phyloP scores from a whole-genome alignment of 83 land plant species.

The Diphasiastrum complanatum region DNA sequence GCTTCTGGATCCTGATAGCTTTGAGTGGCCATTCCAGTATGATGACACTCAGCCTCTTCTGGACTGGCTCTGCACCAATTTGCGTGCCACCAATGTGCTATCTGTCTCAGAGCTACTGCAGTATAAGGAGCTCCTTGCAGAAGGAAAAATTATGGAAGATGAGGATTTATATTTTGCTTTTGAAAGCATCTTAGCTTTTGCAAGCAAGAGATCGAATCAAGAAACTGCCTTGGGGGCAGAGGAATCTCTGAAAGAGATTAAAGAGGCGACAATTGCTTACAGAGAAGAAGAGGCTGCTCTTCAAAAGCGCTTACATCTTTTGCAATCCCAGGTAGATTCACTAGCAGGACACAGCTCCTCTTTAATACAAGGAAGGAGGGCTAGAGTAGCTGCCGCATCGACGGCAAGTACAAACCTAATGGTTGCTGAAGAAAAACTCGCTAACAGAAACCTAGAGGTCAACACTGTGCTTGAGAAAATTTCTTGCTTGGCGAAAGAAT shows the following conservation, averaged over 20 bases:
- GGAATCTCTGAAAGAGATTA: constrained; percentile 79
- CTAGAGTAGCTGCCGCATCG: constrained; percentile 69
- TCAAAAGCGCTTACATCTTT: constrained; percentile 56
- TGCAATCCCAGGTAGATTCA: constrained; percentile 68
- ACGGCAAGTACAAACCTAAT: constrained; percentile 58
- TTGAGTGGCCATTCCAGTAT: constrained; percentile 98
- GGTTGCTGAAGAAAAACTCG: constrained; percentile 68
- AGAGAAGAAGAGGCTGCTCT: constrained; percentile 71
- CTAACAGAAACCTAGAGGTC: constrained; percentile 86
- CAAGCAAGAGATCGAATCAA: constrained; percentile 68
- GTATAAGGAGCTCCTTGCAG: constrained; percentile 42
- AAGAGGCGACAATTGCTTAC: constrained; percentile 64
- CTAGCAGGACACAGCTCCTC: constrained; percentile 71
- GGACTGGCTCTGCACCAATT: constrained; percentile 86
- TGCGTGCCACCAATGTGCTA: constrained; percentile 87
- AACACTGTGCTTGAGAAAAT: constrained; percentile 87
- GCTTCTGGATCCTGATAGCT: constrained; percentile 75
- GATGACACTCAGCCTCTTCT: constrained; percentile 76
- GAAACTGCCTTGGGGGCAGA: constrained; percentile 86
- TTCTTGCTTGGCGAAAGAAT: constrained; percentile 79
- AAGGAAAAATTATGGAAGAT: constrained; percentile 50
- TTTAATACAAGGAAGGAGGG: constrained; percentile 79
- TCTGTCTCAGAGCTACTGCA: constrained; percentile 66
- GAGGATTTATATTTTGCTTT: constrained; percentile 93
- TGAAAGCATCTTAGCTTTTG: constrained; percentile 93